Percentiles rank a stretch among this genome's conserved stretches.
Conservation (phyloP, 331 rosid species). For the Quercus phellos region DNA sequence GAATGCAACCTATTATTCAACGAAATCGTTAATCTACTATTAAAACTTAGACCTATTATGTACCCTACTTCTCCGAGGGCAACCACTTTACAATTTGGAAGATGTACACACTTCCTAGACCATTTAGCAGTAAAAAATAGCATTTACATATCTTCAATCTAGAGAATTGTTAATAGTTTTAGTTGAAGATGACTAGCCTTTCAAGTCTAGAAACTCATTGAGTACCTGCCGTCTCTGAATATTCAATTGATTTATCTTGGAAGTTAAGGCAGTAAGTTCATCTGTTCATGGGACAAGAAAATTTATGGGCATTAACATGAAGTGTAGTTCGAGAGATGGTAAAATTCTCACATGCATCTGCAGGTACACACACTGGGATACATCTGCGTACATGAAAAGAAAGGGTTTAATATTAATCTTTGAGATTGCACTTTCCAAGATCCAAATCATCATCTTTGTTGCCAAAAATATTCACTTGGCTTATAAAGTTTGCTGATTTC, state of each 20-base stretch:
- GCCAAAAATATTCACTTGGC: not conserved
- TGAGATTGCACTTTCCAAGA: constrained; percentile 10
- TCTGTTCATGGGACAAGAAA: constrained; percentile 19
- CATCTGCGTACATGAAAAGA: not conserved
- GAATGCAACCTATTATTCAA: not conserved
- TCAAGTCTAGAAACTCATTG: constrained; percentile 34
- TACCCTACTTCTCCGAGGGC: not conserved
- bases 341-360: not conserved
- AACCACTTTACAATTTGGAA: not conserved
- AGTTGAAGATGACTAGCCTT: constrained; percentile 25
- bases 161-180: not conserved
- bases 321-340: not conserved
- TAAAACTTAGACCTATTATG: not conserved
- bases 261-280: constrained; percentile 27
- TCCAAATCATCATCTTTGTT: constrained; percentile 16
- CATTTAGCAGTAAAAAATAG: not conserved
- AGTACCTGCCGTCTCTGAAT: constrained; percentile 26
- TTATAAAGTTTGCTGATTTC: not conserved
- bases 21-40: not conserved
- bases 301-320: not conserved
- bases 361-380: not conserved
- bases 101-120: not conserved
- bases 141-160: not conserved
- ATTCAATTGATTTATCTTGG: constrained; percentile 25
- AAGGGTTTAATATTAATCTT: constrained; percentile 21